Base-by-base conservation (phyloP, 495 filamentous ascomycete species). In the Collariella sp. region DNA sequence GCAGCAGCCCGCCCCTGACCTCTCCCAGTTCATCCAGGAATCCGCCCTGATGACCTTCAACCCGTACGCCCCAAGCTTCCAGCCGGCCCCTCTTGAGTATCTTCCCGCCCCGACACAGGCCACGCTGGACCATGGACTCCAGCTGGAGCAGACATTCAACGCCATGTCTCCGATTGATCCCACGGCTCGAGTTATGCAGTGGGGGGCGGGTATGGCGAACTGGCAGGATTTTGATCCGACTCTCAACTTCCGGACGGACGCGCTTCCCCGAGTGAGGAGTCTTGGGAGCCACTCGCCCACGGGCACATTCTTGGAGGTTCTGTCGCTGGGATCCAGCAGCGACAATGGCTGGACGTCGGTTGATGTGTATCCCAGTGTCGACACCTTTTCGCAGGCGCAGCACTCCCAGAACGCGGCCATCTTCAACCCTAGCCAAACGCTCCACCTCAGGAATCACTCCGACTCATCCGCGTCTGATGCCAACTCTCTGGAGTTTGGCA, bases 271-370 rank as follows among this genome's bases (percentile, higher is more conserved):
- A 12, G 68, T 72, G 20, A 77, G 78, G 57, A 79, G 75, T 46
- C 55, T 86, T n/a, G 83, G 83, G 43, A 86, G 85, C 68, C 83
- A 84, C 64, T 94, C 89, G 45, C 89, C 90, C 7, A 88, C 85
- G 0, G 85, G 87, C 54, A 89, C 84, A 35, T 88, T 84, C 66
- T 70, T 94, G 7, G 89, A 95, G 69, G 86, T 91, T 36, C 72
- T 88, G 23, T 96, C 90, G 13, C 72, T 93, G 31, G 77, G 79
- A 20, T 81, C 79, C 57, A 88, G 87, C 11, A 91, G 87, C 67
- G 89, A 94, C 57, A 86, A 88, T 65, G 88, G 87, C 36, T 96
- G 89, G 90, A 79, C 76, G 42, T 76, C 79, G 20, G 80, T 93
- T 16, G 86, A 91, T 55, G 64, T 74, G 51, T 78, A 73, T 49